These are phyloP conservation scores for Craterostigma plantagineum DNA, from an alignment of 257 asterid genomes.

Conservation along the genomic window DNA sequence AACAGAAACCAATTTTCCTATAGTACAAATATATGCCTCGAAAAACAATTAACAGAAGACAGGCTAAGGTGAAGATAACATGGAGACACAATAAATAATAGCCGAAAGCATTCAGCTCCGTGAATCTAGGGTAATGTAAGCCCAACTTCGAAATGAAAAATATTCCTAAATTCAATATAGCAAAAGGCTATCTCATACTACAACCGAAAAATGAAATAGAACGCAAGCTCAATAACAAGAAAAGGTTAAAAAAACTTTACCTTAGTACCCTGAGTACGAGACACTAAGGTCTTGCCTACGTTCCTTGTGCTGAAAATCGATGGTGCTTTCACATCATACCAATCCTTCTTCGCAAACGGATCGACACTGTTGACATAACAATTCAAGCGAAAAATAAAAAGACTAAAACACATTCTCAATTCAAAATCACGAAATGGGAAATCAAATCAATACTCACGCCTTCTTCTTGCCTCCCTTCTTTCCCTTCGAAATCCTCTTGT, in stretches of 20 bases:
- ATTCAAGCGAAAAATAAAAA: neutral
- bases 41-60: too few species aligned
- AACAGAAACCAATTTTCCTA: too few species aligned
- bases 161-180: neutral
- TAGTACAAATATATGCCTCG: too few species aligned
- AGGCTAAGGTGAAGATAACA: too few species aligned
- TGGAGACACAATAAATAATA: too few species aligned
- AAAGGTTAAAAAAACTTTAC: conserved; percentile 6
- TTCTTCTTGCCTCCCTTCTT: conserved; percentile 61
- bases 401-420: neutral
- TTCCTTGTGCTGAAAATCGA: conserved; percentile 28
- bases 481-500: conserved; percentile 49
- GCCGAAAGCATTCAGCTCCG: neutral
- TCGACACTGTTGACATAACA: conserved; percentile 13
- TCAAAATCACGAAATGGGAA: neutral
- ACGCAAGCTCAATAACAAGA: neutral
- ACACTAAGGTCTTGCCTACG: conserved; percentile 34
- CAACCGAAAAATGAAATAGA: neutral
- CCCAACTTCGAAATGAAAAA: too few species aligned
- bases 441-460: conserved; percentile 15
- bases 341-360: conserved; percentile 43
- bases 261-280: conserved; percentile 57
- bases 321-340: conserved; percentile 48
- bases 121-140: neutral
- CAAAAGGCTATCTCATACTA: neutral